Evolutionary conservation across 331 rosid genomes (phyloP).

Genomic region (Pyrus hybrid): DNA sequence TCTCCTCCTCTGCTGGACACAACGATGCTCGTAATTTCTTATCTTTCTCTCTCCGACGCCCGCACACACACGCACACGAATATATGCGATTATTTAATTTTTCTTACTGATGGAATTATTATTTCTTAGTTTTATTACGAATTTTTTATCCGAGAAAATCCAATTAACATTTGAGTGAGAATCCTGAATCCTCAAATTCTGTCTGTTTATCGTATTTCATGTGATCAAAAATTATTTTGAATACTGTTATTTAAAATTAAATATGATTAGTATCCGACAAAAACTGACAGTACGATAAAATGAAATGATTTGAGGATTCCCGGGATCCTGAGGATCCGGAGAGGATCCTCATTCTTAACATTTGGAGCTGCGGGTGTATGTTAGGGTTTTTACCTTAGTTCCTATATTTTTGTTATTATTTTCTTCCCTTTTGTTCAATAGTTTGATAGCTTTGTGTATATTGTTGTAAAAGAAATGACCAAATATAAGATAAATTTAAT

Average conservation of each 20-base stretch:
- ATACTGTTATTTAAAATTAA: no score
- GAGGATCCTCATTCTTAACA: no score
- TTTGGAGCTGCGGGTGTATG: not conserved
- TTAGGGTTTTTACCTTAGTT: not conserved
- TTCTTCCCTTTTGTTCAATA: no score
- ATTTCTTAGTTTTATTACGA: not conserved
- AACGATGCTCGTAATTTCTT: conserved; percentile 63
- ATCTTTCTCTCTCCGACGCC: not conserved
- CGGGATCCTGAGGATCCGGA: no score
- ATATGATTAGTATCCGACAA: no score
- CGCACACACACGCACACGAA: not conserved
- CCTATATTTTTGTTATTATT: not conserved
- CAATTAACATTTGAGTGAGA: not conserved
- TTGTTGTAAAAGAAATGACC: not conserved
- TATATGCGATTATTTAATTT: not conserved
- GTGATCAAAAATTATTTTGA: no score
- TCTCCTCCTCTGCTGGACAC: conserved; percentile 60
- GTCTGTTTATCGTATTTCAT: no score
- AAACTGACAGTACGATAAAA: no score
- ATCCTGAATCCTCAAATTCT: no score
- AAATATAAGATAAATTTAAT: not conserved
- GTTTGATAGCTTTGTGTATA: not conserved
- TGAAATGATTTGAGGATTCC: no score
- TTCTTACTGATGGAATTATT: not conserved
- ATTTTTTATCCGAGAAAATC: not conserved